Evolutionary conservation across 768 basidiomycete genomes (phyloP), one percentile per base, ranked within the genome.

Genomic region (Clitopilus passeckerianus): DNA sequence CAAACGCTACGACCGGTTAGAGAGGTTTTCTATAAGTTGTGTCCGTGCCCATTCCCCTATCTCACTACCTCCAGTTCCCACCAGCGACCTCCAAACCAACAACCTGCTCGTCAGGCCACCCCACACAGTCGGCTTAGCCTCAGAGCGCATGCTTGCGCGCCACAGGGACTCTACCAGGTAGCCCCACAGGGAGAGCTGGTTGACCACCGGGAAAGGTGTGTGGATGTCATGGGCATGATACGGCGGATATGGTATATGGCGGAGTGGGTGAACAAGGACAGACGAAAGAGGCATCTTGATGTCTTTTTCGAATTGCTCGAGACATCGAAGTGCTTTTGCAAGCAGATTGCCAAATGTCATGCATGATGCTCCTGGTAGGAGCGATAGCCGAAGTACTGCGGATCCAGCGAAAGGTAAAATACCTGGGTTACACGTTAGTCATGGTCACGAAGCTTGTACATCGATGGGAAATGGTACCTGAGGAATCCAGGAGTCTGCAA

Each of bases 21-120:
- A 52, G n/a, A 52, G 10, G 18, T 37, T 44, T 10, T 20, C 50
- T 44, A 74, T 58, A 55, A 69, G 70, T 60, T 69, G 63, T 54
- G n/a, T 66, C 27, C 86, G 73, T n/a, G 75, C 81, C 86, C 86
- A 89, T 61, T 87, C 84, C 5, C 80, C 80, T 1, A 77, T 66
- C 22, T 57, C 59, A 54, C 69, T 72, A 3, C 65, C 69, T 20
- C 75, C 72, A 6, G 64, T 67, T 3, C 82, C 82, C 1, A 69
- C 72, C 9, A 82, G 60, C 0, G 77, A 71, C 61, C 83, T 76
- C 86, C 85, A 88, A 6, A 85, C 57, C 35, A 91, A 66, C 61
- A 89, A 54, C 59, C 86, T 74, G 34, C 71, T 70, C 1, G 82
- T 86, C 59, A 91, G 66, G 16, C 69, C 68, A 59, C 77, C 78